Base-by-base conservation (phyloP, 129 eudicot species). In the Pittosporum tobira region DNA sequence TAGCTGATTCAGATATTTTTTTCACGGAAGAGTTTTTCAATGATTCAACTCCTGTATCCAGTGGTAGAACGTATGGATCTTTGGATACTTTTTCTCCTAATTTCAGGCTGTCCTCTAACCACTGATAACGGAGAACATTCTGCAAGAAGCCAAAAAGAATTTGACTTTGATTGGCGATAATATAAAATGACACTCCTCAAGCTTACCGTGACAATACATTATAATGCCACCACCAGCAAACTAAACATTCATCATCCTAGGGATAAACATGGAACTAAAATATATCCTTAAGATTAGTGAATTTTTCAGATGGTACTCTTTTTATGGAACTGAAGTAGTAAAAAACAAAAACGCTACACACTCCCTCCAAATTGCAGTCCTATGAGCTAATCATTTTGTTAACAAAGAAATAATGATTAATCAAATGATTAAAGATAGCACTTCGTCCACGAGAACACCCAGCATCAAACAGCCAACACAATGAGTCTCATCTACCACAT, bases 51-150 rank as follows among this genome's bases (percentile, higher is more conserved):
- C 42, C 54, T 26, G 77, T 48, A 42, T 59, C 73, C 64, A 65
- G 12, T 19, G 70, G 62, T 36, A 82, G 62, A 42, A 64, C 60
- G 72, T 84, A 78, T 6, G 81, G 48, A 71, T 73, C 82, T 57
- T 82, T 87, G 12, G 72, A 50, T 55, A 70, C 87, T 67, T 61
- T 90, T 75, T 80, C 73, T 61, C 98, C 95, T 44, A 53, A 37
- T 48, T 61, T 78, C 79, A 90, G 78, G 65, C 95, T 75, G 64
- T 90, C 87, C 70, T 83, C 95, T 65, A 90, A 55, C 98, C 98
- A 90, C 78, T 85, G 83, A 73, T 80, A 86, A 43, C 37, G 64
- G 36, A 90, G 94, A 71, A 86, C 44, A 20, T 54, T 62, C 98
- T 90, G 94, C 60, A 74, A 37, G 56, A 59, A 64, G 34, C 20